phyloP scores from a whole-genome alignment of 2,329 filamentous ascomycete species.

The Claviceps digitariae region DNA sequence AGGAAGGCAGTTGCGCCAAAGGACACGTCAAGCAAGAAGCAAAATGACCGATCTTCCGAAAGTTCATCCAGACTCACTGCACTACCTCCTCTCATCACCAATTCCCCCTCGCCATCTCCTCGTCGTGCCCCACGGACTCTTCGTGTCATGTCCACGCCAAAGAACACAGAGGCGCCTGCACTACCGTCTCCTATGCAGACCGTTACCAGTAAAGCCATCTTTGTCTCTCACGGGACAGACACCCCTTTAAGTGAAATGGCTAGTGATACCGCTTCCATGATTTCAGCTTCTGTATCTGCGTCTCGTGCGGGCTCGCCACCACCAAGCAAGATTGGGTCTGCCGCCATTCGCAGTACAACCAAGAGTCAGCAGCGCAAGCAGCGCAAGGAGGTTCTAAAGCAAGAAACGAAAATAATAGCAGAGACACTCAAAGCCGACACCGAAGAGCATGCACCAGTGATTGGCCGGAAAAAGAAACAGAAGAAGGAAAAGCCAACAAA shows the following conservation, averaged over 20 bases:
- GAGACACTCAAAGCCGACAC: slow-evolving; percentile 38
- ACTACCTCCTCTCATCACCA: slow-evolving; percentile 30
- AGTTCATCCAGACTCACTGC: slow-evolving; percentile 33
- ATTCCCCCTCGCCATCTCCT: slow-evolving; percentile 34
- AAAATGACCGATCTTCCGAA: slow-evolving; percentile 8
- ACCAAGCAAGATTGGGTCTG: slow-evolving; percentile 49
- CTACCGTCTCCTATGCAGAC: slow-evolving; percentile 19
- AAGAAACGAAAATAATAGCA: slow-evolving; percentile 42
- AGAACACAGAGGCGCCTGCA: slow-evolving; percentile 39
- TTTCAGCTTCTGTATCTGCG: slow-evolving; percentile 54
- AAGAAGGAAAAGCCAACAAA: slow-evolving; percentile 52
- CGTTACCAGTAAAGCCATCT: slow-evolving; percentile 17
- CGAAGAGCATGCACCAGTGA: slow-evolving; percentile 54
- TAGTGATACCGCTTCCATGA: slow-evolving; percentile 63
- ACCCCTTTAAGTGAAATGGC: slow-evolving; percentile 62
- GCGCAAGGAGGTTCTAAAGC: slow-evolving; percentile 52
- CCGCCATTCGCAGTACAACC: slow-evolving; percentile 54
- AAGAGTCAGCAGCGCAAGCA: slow-evolving; percentile 72
- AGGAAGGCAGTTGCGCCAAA: background rate
- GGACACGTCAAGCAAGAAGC: background rate
- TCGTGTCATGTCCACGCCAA: slow-evolving; percentile 46
- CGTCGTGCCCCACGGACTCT: slow-evolving; percentile 49
- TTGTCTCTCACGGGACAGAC: slow-evolving; percentile 40
- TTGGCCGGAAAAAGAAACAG: slow-evolving; percentile 74
- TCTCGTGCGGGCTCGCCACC: slow-evolving; percentile 62